Evolutionary conservation across 2,329 filamentous ascomycete genomes (phyloP), one percentile per base, ranked within the genome.

Genomic region (Cladosporium sphaerospermum): DNA sequence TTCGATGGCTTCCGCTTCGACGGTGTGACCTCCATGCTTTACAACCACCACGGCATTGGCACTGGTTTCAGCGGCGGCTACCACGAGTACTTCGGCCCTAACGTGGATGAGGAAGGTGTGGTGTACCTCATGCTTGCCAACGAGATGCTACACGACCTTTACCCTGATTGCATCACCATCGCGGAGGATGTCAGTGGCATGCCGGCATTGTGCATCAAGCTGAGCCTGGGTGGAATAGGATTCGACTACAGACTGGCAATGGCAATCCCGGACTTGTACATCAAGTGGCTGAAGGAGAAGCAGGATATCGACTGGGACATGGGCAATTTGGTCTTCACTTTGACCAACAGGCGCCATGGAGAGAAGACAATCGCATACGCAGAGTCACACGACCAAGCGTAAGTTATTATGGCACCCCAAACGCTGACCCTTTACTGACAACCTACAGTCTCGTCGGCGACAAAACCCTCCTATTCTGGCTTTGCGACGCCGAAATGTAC

Each of bases 1-100:
- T 97, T 99, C 67, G 93, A 99, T 67, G 93, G 93, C 19, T 99
- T 97, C 79, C 83, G 93, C 40, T 99, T 99, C 64, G 93, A 99
- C 62, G 93, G 93, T 59, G 93, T 99, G 49, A 99, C 93, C 1
- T 96, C 91, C 73, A 99, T 99, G 90, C 84, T 99, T 54, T 99
- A 99, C 71, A 75, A 77, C 13, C 93, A 99, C 67, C 93, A 99
- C 67, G 93, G 93, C 44, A 96, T 99, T 71, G 93, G 93, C 77
- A 95, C 91, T 84, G 93, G 93, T 14, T 99, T 99, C 70, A 96
- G 91, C 14, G 93, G 93, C 54, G 92, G 92, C 13, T 99, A 99
- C 67, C 93, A 99, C 66, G 93, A 99, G 71, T 99, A 99, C 70
- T 99, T 96, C 67, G 93, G 93, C 6, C 75, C 84, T 4, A 80